Base-by-base conservation (phyloP, 2,329 filamentous ascomycete genomes). In the Xylaria polymorpha region DNA sequence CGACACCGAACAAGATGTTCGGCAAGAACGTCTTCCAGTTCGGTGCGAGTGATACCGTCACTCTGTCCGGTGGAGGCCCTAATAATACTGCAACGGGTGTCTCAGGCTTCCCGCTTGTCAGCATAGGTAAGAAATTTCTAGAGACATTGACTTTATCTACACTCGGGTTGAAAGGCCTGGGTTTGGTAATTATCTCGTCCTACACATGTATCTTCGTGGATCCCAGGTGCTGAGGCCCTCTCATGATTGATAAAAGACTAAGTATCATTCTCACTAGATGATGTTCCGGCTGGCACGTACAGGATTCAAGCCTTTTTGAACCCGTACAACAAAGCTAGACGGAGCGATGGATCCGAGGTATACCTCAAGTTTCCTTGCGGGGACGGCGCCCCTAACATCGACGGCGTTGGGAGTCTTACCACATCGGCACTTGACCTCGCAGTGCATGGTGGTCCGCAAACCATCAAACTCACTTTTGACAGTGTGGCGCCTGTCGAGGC, bases 1-100 rank as follows among this genome's bases (percentile, higher is more conserved):
- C 70, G 18, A 67, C 73, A 6, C 73, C 73, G 10, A 74, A 74
- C 43, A 66, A 74, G 61, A 71, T 74, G 66, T 73, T 73, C 43
- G 73, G 73, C 37, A 74, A 61, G 66, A 72, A 74, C 46, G 71
- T 74, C 67, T 72, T 70, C 44, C 32, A 41, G 1, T 74, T 74
- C 48, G 58, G 67, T 43, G 63, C 63, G 7, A 41, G 20, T 8
- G 72, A 73, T 59, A 59, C 60, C 10, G 64, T 72, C 43, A 71
- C 55, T 1, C 35, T 74, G 53, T 65, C 68, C 10, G 70, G 66
- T 29, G 68, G 67, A 6, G 22, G 63, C 4, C 56, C 64, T 1
- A 41, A 61, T 15, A 32, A 67, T 35, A 67, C 71, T 20, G 57
- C 39, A 2, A 71, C 64, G 3, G 70, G 70, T 15, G 72, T 73